phyloP scores from a whole-genome alignment of 83 land plant species.

The Larix sibirica region DNA sequence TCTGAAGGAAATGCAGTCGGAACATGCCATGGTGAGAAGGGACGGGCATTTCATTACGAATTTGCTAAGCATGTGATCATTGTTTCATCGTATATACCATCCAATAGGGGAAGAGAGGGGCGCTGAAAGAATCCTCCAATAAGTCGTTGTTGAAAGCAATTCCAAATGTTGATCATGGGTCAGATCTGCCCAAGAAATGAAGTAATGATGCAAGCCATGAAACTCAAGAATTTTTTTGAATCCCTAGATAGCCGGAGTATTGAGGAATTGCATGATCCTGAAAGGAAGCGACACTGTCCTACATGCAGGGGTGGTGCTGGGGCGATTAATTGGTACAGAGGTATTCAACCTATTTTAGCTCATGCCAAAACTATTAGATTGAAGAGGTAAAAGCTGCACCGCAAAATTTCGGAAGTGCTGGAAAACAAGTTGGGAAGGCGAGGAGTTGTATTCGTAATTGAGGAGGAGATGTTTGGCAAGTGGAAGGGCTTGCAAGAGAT shows the following conservation, averaged over 20 bases:
- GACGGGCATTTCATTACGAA: conserved; percentile 58
- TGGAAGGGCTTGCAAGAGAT: conserved; percentile 52
- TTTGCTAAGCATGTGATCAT: conserved; percentile 22
- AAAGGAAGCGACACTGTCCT: conserved; percentile 78
- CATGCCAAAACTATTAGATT: conserved; percentile 64
- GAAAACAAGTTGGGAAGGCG: conserved; percentile 54
- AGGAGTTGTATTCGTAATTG: conserved; percentile 35
- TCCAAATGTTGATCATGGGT: too few relatives aligned
- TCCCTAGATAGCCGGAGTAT: background rate
- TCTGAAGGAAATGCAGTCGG: conserved; percentile 83
- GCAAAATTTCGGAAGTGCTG: conserved; percentile 49
- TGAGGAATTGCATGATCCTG: conserved; percentile 47
- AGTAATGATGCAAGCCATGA: too few relatives aligned
- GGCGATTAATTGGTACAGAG: conserved; percentile 69
- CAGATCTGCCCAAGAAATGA: too few relatives aligned
- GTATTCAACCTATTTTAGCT: conserved; percentile 53
- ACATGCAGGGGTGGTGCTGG: conserved; percentile 67
- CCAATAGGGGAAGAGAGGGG: too few relatives aligned
- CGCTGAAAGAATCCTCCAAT: too few relatives aligned
- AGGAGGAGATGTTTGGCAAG: conserved; percentile 52
- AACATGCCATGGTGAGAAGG: conserved; percentile 64
- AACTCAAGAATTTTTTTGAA: too few relatives aligned
- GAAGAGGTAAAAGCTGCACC: conserved; percentile 45
- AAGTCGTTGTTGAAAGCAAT: too few relatives aligned
- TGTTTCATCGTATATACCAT: too few relatives aligned